phyloP scores from a whole-genome alignment of 805 yeast genomes.

The Wickerhamomyces queroliae region DNA sequence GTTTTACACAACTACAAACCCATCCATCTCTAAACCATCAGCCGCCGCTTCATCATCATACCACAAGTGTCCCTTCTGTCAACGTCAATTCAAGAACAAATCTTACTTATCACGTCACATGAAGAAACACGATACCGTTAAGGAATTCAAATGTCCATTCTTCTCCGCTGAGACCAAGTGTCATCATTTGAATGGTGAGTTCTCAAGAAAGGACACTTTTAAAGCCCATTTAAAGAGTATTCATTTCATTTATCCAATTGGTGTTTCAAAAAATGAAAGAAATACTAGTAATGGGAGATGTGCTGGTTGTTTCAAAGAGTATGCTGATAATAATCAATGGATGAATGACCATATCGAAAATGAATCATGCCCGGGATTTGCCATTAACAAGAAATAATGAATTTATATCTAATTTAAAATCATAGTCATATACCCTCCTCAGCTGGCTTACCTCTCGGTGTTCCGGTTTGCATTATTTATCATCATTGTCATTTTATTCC shows the following conservation, averaged over 20 bases:
- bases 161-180: constrained; percentile 31
- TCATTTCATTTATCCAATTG: constrained; percentile 71
- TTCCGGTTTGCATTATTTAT: not conserved
- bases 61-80: constrained; percentile 57
- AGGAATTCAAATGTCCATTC: constrained; percentile 80
- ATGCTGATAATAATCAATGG: constrained; percentile 64
- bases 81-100: constrained; percentile 64
- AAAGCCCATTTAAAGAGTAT: constrained; percentile 75
- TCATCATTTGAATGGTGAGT: constrained; percentile 70
- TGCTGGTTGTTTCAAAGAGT: constrained; percentile 57
- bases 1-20: constrained; percentile 9
- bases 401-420: not conserved
- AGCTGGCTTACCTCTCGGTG: too few species aligned
- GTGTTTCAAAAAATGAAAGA: constrained; percentile 62
- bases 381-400: not conserved
- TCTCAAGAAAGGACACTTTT: constrained; percentile 74
- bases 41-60: too few species aligned
- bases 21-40: constrained; percentile 8
- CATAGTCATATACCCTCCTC: not conserved
- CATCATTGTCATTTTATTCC: not conserved
- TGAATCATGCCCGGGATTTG: constrained; percentile 38
- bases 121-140: constrained; percentile 70
- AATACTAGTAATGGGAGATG: constrained; percentile 56
- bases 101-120: constrained; percentile 81
- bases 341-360: constrained; percentile 55